Base-by-base conservation (phyloP, 805 yeast species). In the Ogataea thermomethanolica region DNA sequence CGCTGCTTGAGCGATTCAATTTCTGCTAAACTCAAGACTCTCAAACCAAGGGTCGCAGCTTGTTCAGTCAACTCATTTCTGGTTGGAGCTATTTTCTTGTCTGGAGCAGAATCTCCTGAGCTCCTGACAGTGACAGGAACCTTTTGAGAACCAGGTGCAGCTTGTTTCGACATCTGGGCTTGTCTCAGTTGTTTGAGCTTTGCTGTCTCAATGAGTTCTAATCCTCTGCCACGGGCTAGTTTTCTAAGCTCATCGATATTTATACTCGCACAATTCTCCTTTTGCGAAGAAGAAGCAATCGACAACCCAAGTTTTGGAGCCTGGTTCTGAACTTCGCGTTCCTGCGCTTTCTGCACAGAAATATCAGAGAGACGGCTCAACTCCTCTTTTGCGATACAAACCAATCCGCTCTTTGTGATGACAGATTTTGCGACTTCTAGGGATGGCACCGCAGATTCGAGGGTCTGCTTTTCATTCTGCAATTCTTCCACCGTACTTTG, bases 291-390 rank as follows among this genome's bases (percentile, higher is more conserved):
- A 9, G 61, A 61, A 11, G 67, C 59, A 27, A 73, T 43, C 15
- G 50, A 56, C 51, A 61, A 55, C 8, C 69, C 67, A 22, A 65
- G 51, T 8, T 53, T 56, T 12, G 53, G 50, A 2, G 74, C 74
- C 32, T 56, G 52, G 13, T 52, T 49, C 31, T 58, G 54, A 13
- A 70, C 37, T 11, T 58, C 62, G 1, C 58, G 66, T 33, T 57
- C 56, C 13, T 48, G 53, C 35, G 54, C 37, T 4, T 41, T 41
- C 17, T 49, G 33, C 2, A 36, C 24, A 8, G 24, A 8, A 7
- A 25, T 12, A 8, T 15, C n/a, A 26, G 25, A 11, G 46, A 30
- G 13, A 28, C 31, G 20, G 38, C 34, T 23, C 13, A 17, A 5
- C 21, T 33, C 33, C 29, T 11, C 5, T 30, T 37, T 21, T 3